phyloP scores from a whole-genome alignment of 2,329 filamentous ascomycete genomes.

The Tolypocladium tropicale region DNA sequence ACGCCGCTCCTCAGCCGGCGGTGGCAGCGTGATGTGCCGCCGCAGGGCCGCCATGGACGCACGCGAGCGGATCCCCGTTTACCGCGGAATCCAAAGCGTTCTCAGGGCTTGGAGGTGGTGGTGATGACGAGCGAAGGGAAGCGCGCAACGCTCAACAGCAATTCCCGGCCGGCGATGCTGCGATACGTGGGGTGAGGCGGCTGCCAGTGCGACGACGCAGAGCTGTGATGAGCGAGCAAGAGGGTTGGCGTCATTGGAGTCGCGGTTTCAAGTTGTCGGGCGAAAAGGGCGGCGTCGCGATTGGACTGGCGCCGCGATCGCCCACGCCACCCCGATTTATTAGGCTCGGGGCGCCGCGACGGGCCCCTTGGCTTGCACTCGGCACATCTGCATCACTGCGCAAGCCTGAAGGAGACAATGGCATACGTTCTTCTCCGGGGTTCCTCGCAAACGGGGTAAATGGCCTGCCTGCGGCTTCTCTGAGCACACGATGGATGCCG shows the following conservation, averaged over 20 bases:
- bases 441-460: no score
- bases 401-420: background rate
- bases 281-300: background rate
- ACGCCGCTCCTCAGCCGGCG: slow-evolving; percentile 20
- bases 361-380: background rate
- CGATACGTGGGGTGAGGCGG: background rate
- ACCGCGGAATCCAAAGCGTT: background rate
- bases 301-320: background rate
- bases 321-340: background rate
- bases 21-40: slow-evolving; percentile 20
- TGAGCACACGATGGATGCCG: no score
- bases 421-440: background rate
- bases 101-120: background rate
- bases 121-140: background rate
- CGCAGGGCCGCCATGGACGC: slow-evolving; percentile 9
- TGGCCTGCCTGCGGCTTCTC: no score
- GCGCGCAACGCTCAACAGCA: background rate
- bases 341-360: background rate
- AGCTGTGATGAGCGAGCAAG: background rate
- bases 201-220: background rate
- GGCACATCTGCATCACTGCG: background rate
- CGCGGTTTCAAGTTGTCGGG: background rate
- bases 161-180: background rate
- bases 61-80: no score
- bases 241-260: background rate